Percentiles rank a stretch among this genome's conserved stretches.
Conservation (phyloP, 2,329 filamentous ascomycete genomes). For the Madurella mycetomatis region DNA sequence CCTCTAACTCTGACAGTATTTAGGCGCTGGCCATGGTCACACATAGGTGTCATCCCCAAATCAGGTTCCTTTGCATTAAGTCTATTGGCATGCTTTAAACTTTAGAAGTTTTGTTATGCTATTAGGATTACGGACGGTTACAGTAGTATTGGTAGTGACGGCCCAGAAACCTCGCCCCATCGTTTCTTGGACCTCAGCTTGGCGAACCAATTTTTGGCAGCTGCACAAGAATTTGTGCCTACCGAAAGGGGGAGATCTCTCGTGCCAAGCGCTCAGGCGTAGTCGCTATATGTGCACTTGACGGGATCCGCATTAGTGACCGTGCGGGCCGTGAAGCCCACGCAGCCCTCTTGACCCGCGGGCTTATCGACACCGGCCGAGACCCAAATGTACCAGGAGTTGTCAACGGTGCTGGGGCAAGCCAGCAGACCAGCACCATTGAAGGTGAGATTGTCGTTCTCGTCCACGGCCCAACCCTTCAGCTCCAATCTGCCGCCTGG, state of each 20-base stretch:
- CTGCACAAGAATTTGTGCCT: too few relatives aligned
- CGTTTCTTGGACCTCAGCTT: too few relatives aligned
- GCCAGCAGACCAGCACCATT: slow-evolving; percentile 43
- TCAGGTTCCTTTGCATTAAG: too few relatives aligned
- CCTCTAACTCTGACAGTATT: too few relatives aligned
- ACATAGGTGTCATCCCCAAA: too few relatives aligned
- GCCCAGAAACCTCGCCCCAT: too few relatives aligned
- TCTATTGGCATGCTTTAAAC: too few relatives aligned
- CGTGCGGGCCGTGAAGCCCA: slow-evolving; percentile 33
- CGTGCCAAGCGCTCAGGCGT: neutral
- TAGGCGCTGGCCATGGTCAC: too few relatives aligned
- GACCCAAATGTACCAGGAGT: slow-evolving; percentile 41
- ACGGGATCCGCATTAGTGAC: slow-evolving; percentile 28
- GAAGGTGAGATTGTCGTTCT: slow-evolving; percentile 43
- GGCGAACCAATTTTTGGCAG: too few relatives aligned
- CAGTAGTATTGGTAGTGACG: too few relatives aligned
- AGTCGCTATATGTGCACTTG: slow-evolving; percentile 24
- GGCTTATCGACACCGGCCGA: slow-evolving; percentile 32
- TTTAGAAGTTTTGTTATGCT: too few relatives aligned
- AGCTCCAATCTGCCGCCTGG: slow-evolving; percentile 41
- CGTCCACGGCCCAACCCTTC: slow-evolving; percentile 44
- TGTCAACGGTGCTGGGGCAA: slow-evolving; percentile 42
- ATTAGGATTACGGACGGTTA: too few relatives aligned
- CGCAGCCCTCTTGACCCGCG: slow-evolving; percentile 35
- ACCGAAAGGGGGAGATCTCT: neutral